These are phyloP conservation scores for Selaginella tamariscina DNA, from an alignment of 75 land plant genomes.

Conservation along the genomic window DNA sequence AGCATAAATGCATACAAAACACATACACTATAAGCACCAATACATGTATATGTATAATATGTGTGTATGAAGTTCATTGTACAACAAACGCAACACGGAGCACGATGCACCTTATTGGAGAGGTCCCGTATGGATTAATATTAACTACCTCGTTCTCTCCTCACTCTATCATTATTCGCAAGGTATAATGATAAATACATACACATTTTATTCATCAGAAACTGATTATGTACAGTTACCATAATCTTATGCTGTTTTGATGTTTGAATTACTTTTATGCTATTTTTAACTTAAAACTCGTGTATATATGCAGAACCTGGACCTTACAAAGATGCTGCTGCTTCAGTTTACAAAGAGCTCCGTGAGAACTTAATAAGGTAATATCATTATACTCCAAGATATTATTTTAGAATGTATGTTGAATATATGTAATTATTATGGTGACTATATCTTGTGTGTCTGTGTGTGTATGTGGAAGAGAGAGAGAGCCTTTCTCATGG, in stretches of 20 bases:
- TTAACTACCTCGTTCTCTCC: slow-evolving; percentile 82
- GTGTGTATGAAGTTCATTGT: slow-evolving; percentile 55
- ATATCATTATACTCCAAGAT: too few species aligned
- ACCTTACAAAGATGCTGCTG: slow-evolving; percentile 53
- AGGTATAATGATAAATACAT: slow-evolving; percentile 30
- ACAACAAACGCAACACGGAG: slow-evolving; percentile 93
- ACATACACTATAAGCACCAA: too few species aligned
- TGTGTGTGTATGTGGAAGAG: too few species aligned
- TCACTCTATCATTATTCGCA: slow-evolving; percentile 65
- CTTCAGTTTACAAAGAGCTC: slow-evolving; percentile 41
- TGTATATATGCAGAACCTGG: slow-evolving; percentile 45
- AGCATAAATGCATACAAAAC: too few species aligned
- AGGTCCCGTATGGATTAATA: slow-evolving; percentile 97
- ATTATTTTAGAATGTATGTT: too few species aligned
- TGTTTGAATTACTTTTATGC: too few species aligned
- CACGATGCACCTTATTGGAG: slow-evolving; percentile 99
- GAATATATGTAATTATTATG: too few species aligned
- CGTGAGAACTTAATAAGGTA: slow-evolving; percentile 78
- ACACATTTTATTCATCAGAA: not conserved
- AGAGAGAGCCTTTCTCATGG: too few species aligned
- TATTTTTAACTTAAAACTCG: not conserved
- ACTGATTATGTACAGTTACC: not conserved
- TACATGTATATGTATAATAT: not conserved
- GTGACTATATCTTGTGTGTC: too few species aligned
- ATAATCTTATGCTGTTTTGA: not conserved